Evolutionary conservation across 352 stramenopile species (phyloP), one percentile per base, ranked within the genome.

Genomic region (Phytophthora lateralis): DNA sequence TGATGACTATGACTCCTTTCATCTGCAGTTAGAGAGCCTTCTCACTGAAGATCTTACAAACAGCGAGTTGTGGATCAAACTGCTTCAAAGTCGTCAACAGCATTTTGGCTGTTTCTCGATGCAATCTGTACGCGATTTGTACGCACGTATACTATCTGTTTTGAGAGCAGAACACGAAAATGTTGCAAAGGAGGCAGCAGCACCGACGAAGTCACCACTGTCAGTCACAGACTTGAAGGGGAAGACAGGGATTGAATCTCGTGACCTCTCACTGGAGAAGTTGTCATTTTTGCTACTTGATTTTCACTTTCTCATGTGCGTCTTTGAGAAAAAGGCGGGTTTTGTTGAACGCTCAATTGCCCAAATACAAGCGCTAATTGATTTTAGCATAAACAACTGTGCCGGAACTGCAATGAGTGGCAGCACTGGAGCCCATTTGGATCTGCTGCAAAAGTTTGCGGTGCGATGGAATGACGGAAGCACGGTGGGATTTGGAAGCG

Each of bases 71-170:
- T 96, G 87, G 87, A 20, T 74, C 17, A 80, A 80, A 21, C 48
- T 91, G 32, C 35, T 96, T 10, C 50, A 74, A 37, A 67, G 38
- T 45, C 65, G 55, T 1, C 78, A 85, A 24, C 76, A 92, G 52
- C 78, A 85, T 14, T 96, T 94, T 66, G 67, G 78, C 20, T 75
- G 49, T 27, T 96, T 96, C 52, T 89, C 80, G 1, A 74, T 94
- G 59, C 68, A 85, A 6, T 68, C 76, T 42, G 46, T 91, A 17
- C 85, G 85, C 9, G 77, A 96, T 27, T 41, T 90, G 20, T 94
- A 85, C 50, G 87, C 85, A 18, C 78, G 87, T 8, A 71, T 90
- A 27, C 43, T 92, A 15, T 57, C 72, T 17, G 66, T 91, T 21
- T 60, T 90, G 26, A 69, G 70, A 56, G 62, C 66, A 32, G 66